Base-by-base conservation (phyloP, 2,329 filamentous ascomycete genomes). In the Didymosphaeria variabile region DNA sequence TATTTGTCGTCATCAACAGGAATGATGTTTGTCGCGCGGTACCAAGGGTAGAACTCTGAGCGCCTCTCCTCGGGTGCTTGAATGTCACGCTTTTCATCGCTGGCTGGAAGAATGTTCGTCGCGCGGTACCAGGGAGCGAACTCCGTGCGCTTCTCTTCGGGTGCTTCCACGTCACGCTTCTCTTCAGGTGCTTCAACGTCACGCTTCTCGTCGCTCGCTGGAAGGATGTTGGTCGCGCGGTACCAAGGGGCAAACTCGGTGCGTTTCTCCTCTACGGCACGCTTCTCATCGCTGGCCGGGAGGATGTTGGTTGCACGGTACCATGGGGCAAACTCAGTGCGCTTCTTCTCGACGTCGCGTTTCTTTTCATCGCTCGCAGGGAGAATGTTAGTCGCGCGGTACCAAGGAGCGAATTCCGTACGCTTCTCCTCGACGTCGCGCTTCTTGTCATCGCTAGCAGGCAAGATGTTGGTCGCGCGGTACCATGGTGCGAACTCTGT, bases 101-200 rank as follows among this genome's bases (percentile, higher is more conserved):
- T 57, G 5, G 55, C 55, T n/a, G 55, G 55, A 12, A 57, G 42
- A 13, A 57, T 57, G 54, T 57, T 57, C 6, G 54, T 57, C 2
- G 54, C 54, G 12, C 42, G 54, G 21, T 49, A 49, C 44, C 54
- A 57, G 8, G 42, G 31, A 15, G 44, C 42, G 8, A 36, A 57
- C 7, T 46, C 53, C 1, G 26, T 32, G 32, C 53, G 53, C 53
- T 55, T 55, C 36, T 55, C 53, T 10, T 55, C 40, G 4, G 26
- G 26, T 29, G 26, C 26, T 29, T 29, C 26, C 26, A 46, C 13
- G 13, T 17, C 15, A 17, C 50, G 50, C 50, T 53, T 53, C 32
- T 53, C 32, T 5, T 53, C 50, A n/a, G n/a, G n/a, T n/a, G n/a
- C 52, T 9, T 55, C 38, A 3, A 45, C 12, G 12, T 15, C 13